phyloP scores from a whole-genome alignment of 306 rosid genomes.

The Vigna nakashimae region DNA sequence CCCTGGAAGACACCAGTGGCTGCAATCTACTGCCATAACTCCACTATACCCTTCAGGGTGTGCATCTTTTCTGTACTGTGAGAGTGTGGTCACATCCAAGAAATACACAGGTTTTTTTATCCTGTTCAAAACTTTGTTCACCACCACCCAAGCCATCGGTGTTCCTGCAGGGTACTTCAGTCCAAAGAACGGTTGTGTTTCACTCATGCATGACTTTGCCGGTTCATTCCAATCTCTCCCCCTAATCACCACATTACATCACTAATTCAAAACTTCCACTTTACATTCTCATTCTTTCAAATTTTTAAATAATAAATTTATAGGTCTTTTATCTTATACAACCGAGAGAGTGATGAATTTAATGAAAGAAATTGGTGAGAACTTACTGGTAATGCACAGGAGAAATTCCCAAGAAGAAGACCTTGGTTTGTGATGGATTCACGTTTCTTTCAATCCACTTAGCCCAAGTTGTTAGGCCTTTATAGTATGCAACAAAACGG shows the following conservation, averaged over 20 bases:
- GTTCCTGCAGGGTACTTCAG: conserved; percentile 83
- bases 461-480: conserved; percentile 85
- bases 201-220: conserved; percentile 70
- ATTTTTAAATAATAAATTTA: too few species aligned
- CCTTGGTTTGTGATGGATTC: conserved; percentile 75
- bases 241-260: conserved; percentile 47
- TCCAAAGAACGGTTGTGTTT: conserved; percentile 71
- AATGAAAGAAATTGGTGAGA: too few species aligned
- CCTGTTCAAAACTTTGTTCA: conserved; percentile 75
- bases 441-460: conserved; percentile 77
- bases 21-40: conserved; percentile 67
- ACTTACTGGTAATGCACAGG: conserved; percentile 90
- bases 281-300: neutral
- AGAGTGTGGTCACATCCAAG: conserved; percentile 76
- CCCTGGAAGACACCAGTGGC: conserved; percentile 99
- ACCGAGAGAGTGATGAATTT: too few species aligned
- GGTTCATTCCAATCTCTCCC: conserved; percentile 93
- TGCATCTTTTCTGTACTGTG: conserved; percentile 86
- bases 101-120: conserved; percentile 73
- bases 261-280: neutral
- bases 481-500: conserved; percentile 74
- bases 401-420: conserved; percentile 93
- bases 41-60: conserved; percentile 83
- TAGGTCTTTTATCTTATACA: too few species aligned
- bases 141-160: conserved; percentile 82